Evolutionary conservation across 306 rosid species (phyloP).

Genomic region (Dalbergia oliveri): DNA sequence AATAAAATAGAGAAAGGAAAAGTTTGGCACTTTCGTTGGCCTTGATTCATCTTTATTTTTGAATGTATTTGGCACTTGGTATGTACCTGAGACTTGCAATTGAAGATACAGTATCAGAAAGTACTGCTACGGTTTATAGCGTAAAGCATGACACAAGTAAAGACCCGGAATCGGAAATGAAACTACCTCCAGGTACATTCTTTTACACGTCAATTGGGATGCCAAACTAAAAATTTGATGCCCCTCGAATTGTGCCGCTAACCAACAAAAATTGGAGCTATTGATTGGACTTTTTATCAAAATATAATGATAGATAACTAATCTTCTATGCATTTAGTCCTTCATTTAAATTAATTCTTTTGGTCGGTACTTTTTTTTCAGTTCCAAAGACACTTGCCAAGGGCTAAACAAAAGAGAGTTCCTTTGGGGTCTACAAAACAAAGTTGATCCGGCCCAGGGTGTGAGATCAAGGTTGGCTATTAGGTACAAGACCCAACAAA

Average conservation of each 20-base stretch:
- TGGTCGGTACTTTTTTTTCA: no score
- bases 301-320: background rate
- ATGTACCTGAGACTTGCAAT: background rate
- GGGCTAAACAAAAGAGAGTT: background rate
- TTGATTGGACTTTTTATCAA: no score
- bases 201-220: background rate
- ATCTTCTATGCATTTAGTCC: background rate
- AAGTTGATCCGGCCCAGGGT: background rate
- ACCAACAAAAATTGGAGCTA: no score
- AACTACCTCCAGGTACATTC: background rate
- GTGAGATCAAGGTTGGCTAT: background rate
- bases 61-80: conserved; percentile 12
- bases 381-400: background rate
- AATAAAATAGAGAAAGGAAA: background rate
- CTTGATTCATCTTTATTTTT: background rate
- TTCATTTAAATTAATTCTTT: no score
- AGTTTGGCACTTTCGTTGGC: background rate
- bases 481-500: background rate
- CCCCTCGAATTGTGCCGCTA: no score
- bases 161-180: background rate
- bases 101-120: background rate
- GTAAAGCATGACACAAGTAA: background rate
- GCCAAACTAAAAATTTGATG: background rate
- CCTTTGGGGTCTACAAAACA: background rate
- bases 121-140: background rate